Evolutionary conservation across 331 rosid genomes (phyloP), one percentile per base, ranked within the genome.

Genomic region (Spiraea crenata): DNA sequence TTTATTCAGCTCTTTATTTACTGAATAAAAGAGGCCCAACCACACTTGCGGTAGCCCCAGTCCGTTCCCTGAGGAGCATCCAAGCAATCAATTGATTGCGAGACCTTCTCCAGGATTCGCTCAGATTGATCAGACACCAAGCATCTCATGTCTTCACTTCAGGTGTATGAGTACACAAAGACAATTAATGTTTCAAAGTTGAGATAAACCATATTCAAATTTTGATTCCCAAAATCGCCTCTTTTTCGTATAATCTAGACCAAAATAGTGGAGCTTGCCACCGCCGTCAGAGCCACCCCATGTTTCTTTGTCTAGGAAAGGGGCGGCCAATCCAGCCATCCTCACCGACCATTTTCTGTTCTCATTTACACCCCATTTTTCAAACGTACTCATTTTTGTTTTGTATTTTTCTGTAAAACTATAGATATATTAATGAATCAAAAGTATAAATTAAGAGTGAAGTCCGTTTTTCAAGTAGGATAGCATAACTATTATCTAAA

Each of bases 291-390:
- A 71, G 61, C 73, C 45, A 57, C 60, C 71, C 84, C 83, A 74
- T 74, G 84, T 79, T 80, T 79, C 52, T 45, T 76, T 87, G 92
- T 83, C 86, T 74, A 44, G 70, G 16, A 68, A 82, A 82, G 62
- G 72, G 82, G 67, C 73, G 60, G 74, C 79, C 85, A 76, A 37
- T 56, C 79, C 81, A 64, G 74, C 76, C 79, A 45, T 35, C 8
- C 73, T 65, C 65, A 74, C 81, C 82, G 41, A 84, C 80, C 76
- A 77, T 71, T 79, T 63, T 65, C 73, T 34, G 58, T 5, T 12
- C 37, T 16, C 63, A 46, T 58, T 65, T 49, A 42, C 47, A 50
- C n/a, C 46, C 49, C 31, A 25, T 25, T 25, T 25, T 25, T 25
- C 31, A 25, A 25, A 25, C 2, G 31, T 25, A 25, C 31, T 25